Conservation (phyloP, 106 monocot species). For the Gastrodia elata region DNA sequence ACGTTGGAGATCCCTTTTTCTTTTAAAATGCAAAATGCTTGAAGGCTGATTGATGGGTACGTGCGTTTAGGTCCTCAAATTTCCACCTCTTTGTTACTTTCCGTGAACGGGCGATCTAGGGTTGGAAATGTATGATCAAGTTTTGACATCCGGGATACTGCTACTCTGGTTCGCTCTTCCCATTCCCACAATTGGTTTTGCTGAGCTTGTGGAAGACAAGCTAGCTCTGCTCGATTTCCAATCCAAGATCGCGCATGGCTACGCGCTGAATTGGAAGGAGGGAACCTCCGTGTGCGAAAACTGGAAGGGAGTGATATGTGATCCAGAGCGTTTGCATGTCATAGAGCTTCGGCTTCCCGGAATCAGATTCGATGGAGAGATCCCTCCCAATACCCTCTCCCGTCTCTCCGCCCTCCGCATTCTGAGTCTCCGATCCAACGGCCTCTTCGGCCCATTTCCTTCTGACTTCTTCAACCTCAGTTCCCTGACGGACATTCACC, state of each 20-base stretch:
- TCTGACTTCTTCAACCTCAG: conserved; percentile 32
- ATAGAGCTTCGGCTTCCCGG: conserved; percentile 40
- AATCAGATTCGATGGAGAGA: conserved; percentile 25
- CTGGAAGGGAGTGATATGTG: conserved; percentile 45
- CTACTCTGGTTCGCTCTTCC: neutral
- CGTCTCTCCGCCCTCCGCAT: conserved; percentile 37
- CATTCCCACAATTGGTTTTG: neutral
- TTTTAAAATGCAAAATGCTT: neutral
- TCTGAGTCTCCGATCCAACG: conserved; percentile 49
- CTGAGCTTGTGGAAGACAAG: conserved; percentile 34
- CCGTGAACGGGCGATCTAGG: neutral
- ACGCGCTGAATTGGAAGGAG: conserved; percentile 37
- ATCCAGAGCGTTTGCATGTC: conserved; percentile 18
- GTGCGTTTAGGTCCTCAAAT: neutral
- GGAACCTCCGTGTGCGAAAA: conserved; percentile 21
- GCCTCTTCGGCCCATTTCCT: conserved; percentile 41
- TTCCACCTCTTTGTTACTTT: neutral
- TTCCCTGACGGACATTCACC: conserved; percentile 36
- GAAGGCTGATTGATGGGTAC: neutral
- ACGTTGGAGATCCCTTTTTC: neutral
- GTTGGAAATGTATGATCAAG: neutral
- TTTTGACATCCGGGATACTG: neutral
- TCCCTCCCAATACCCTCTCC: conserved; percentile 45
- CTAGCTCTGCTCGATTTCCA: conserved; percentile 42
- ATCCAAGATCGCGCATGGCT: conserved; percentile 9